Percentiles rank a stretch among this genome's conserved stretches.
Conservation (phyloP, 129 eudicot species). For the Erigeron canadensis region DNA sequence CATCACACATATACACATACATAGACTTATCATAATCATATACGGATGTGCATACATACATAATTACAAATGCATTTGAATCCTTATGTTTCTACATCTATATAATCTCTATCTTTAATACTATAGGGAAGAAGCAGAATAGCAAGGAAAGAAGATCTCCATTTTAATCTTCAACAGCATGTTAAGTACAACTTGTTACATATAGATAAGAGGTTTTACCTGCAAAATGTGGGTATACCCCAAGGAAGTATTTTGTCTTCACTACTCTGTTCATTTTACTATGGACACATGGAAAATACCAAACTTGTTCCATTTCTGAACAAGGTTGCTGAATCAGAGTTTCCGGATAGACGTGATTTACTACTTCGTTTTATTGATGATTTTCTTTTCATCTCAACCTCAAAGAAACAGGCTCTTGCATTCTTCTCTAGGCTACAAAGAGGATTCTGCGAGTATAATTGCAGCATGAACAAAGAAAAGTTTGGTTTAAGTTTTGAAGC, state of each 20-base stretch:
- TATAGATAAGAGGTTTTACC: slow-evolving; percentile 46
- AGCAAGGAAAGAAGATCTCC: slow-evolving; percentile 47
- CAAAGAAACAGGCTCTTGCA: slow-evolving; percentile 60
- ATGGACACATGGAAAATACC: slow-evolving; percentile 69
- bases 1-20: not conserved
- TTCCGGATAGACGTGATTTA: slow-evolving; percentile 23
- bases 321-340: slow-evolving; percentile 27
- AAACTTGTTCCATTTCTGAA: slow-evolving; percentile 57
- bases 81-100: not conserved
- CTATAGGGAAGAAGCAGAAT: slow-evolving; percentile 55
- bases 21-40: not conserved
- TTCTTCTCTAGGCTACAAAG: slow-evolving; percentile 67
- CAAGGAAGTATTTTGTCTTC: slow-evolving; percentile 93
- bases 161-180: slow-evolving; percentile 50
- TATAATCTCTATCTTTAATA: not conserved
- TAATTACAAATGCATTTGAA: not conserved
- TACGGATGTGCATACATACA: not conserved
- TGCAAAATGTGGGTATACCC: slow-evolving; percentile 87
- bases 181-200: slow-evolving; percentile 64
- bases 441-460: slow-evolving; percentile 76
- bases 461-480: slow-evolving; percentile 73
- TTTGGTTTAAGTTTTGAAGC: slow-evolving; percentile 59
- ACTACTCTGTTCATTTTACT: slow-evolving; percentile 79
- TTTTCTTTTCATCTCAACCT: slow-evolving; percentile 71
- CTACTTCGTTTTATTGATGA: slow-evolving; percentile 81